Evolutionary conservation across 31 red algal genomes (phyloP).

Genomic region (Asparagopsis taxiformis): DNA sequence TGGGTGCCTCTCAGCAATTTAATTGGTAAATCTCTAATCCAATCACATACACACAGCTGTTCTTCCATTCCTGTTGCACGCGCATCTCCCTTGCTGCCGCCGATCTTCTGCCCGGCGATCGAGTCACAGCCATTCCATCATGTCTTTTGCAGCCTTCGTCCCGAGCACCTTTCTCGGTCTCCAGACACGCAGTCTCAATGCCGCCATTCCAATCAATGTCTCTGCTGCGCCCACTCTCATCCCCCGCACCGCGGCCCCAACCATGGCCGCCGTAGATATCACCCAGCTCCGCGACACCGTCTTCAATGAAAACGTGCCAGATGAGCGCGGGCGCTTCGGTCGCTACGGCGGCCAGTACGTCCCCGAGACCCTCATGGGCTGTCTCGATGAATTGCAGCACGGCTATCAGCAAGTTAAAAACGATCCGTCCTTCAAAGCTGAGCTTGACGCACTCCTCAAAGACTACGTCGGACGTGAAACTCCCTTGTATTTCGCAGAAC

Average conservation of each 20-base stretch:
- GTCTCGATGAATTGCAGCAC: conserved; percentile 67
- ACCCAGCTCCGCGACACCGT: conserved; percentile 33
- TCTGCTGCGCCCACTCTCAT: background rate
- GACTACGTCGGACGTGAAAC: conserved; percentile 95
- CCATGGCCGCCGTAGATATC: conserved; percentile 28
- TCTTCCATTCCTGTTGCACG: too few relatives aligned
- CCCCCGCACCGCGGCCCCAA: background rate
- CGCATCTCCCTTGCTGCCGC: too few relatives aligned
- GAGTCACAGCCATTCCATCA: too few relatives aligned
- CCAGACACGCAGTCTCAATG: background rate
- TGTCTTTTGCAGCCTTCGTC: conserved; percentile 13
- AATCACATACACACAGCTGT: too few relatives aligned
- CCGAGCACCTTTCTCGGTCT: background rate
- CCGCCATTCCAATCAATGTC: background rate
- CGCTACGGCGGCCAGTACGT: conserved; percentile 96
- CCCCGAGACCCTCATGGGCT: conserved; percentile 94
- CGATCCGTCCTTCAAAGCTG: conserved; percentile 87
- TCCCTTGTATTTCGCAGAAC: conserved; percentile 99
- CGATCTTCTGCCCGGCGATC: background rate
- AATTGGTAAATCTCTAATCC: too few relatives aligned
- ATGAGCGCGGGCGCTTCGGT: conserved; percentile 80
- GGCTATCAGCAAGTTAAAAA: conserved; percentile 42
- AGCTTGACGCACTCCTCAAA: conserved; percentile 70
- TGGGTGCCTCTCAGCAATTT: too few relatives aligned
- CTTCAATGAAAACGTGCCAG: conserved; percentile 67